Conservation (phyloP, 75 land plant genomes). For the Azolla pinnata region DNA sequence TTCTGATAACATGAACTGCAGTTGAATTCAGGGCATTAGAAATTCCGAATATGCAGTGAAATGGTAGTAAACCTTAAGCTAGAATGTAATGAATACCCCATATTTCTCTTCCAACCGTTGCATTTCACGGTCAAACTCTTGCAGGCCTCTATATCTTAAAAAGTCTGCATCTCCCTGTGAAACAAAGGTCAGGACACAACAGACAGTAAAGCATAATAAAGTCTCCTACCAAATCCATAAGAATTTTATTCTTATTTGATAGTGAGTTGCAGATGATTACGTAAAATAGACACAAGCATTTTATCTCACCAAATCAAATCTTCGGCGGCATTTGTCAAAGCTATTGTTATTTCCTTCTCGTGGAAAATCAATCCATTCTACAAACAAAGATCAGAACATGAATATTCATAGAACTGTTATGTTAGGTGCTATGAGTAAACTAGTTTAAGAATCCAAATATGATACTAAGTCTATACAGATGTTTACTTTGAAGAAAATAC, state of each 20-base stretch:
- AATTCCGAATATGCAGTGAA: background rate
- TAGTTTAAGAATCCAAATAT: too few species aligned
- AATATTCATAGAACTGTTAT: background rate
- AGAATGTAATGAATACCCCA: conserved; percentile 23
- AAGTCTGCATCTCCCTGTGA: conserved; percentile 79
- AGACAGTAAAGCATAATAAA: too few species aligned
- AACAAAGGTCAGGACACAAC: too few species aligned
- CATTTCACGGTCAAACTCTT: conserved; percentile 84
- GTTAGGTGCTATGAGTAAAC: too few species aligned
- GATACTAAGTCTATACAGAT: too few species aligned
- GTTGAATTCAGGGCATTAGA: background rate
- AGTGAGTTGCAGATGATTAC: too few species aligned
- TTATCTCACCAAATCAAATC: conserved; percentile 87
- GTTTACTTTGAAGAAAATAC: too few species aligned
- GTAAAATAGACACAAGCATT: too few species aligned
- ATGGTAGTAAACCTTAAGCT: background rate
- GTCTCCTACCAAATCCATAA: background rate
- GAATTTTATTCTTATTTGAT: too few species aligned
- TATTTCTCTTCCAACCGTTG: conserved; percentile 68
- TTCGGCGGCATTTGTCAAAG: conserved; percentile 78
- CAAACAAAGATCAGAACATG: background rate
- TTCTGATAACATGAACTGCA: conserved; percentile 81
- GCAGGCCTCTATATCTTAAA: conserved; percentile 67
- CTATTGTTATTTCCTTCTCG: conserved; percentile 68
- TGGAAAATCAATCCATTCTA: conserved; percentile 98